Base-by-base conservation (phyloP, 2,329 filamentous ascomycete species). In the Berkeleyomyces rouxiae region DNA sequence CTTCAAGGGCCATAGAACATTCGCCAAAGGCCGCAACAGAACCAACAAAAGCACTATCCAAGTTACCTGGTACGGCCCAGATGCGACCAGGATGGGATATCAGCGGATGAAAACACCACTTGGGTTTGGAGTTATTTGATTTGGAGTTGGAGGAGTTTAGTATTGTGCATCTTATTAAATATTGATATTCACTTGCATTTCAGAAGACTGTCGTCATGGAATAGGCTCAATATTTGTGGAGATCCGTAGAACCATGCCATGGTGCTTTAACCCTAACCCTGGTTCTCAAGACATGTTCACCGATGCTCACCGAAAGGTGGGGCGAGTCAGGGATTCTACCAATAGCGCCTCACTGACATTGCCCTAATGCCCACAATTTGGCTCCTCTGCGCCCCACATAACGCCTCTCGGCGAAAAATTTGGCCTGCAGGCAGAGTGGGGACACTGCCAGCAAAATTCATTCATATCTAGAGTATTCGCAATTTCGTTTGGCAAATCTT, bases 281-380 rank as follows among this genome's bases (percentile, higher is more conserved):
- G 16, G n/a, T 13, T 37, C n/a, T 16, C 7, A 37, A 6, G n/a
- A 13, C 7, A 4, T 16, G 11, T 37, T 39, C 40, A 64, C 58
- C 62, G 51, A 59, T 10, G 16, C 57, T 55, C 36, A 64, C 42
- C 46, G 44, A 61, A 9, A 23, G 10, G 31, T 44, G 55, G 55
- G 39, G 31, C 23, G 23, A 11, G 9, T 31, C 31, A 13, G 33
- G n/a, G 5, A 57, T 55, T 49, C 49, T 47, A 9, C 42, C 33
- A 42, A 58, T 36, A 55, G n/a, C 49, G 49, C 49, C 49, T 39
- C 51, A 59, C 23, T n/a, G 47, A 42, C 13, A 57, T 31, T 62
- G 63, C 63, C 63, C 63, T 64, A 64, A 64, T 16, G 57, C 53
- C 60, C 63, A 64, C 63, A 64, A 59, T 36, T 58, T 49, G 23